phyloP scores from a whole-genome alignment of 2,329 filamentous ascomycete species.

The Ophiostoma angusticollis region DNA sequence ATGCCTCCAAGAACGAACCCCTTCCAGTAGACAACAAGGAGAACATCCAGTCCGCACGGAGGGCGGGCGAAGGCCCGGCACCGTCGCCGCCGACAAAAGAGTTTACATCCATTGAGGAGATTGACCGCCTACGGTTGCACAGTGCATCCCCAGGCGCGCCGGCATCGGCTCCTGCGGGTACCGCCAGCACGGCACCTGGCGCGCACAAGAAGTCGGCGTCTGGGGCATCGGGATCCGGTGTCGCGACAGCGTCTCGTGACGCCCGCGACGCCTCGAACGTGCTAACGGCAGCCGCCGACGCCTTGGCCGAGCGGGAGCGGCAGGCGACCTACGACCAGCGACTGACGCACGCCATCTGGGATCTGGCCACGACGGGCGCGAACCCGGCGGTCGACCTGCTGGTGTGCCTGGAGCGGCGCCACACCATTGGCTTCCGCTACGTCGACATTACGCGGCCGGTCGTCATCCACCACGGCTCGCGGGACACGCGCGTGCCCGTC shows the following conservation, averaged over 20 bases:
- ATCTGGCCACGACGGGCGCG: constrained; percentile 75
- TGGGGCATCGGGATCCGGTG: constrained; percentile 11
- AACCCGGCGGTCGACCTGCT: constrained; percentile 91
- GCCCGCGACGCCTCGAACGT: constrained; percentile 22
- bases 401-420: constrained; percentile 80
- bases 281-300: constrained; percentile 43
- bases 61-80: constrained; percentile 10
- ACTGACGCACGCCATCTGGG: constrained; percentile 89
- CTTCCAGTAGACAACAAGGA: constrained; percentile 36
- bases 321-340: constrained; percentile 68
- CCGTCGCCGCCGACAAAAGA: constrained; percentile 13
- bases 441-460: constrained; percentile 87
- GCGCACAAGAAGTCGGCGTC: constrained; percentile 16
- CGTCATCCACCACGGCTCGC: constrained; percentile 85
- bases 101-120: constrained; percentile 30
- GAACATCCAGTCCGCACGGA: constrained; percentile 22
- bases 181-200: constrained; percentile 3
- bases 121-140: constrained; percentile 32
- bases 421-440: constrained; percentile 90
- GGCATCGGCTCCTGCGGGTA: constrained; percentile 3
- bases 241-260: constrained; percentile 6
- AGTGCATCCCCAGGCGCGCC: constrained; percentile 11
- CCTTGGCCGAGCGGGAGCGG: constrained; percentile 56
- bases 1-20: constrained; percentile 17
- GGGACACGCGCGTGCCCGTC: constrained; percentile 82